Conservation (phyloP, 2,329 filamentous ascomycete genomes). For the Coccinonectria pachysandricola region DNA sequence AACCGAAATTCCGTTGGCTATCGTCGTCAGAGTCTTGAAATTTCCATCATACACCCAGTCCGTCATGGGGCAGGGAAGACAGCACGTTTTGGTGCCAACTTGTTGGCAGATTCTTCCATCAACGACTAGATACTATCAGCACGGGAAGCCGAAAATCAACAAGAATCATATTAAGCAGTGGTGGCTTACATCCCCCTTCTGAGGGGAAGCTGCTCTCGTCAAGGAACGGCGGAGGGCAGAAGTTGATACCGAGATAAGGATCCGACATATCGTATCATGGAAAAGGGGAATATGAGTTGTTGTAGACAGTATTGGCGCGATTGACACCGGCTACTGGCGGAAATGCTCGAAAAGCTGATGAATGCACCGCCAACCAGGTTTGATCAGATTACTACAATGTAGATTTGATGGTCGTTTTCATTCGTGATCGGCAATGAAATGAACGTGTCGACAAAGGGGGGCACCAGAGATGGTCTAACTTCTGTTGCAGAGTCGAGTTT, state of each 20-base stretch:
- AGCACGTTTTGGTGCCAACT: constrained; percentile 52
- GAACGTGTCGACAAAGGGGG: too few relatives aligned
- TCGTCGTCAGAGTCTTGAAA: constrained; percentile 48
- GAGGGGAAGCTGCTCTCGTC: constrained; percentile 49
- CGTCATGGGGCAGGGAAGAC: constrained; percentile 79
- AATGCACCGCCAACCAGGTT: too few relatives aligned
- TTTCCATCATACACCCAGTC: constrained; percentile 61
- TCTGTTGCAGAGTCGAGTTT: too few relatives aligned
- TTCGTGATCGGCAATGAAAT: too few relatives aligned
- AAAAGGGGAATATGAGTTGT: too few relatives aligned
- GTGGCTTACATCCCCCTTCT: constrained; percentile 53
- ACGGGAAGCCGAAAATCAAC: neutral
- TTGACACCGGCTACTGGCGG: too few relatives aligned
- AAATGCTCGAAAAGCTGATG: too few relatives aligned
- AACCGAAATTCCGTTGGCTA: constrained; percentile 77
- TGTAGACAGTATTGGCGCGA: too few relatives aligned
- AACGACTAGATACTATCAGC: constrained; percentile 34
- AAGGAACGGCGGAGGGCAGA: constrained; percentile 61
- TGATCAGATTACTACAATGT: too few relatives aligned
- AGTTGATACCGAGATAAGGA: constrained; percentile 34
- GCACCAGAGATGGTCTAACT: too few relatives aligned
- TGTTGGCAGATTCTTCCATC: constrained; percentile 44
- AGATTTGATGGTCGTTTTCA: too few relatives aligned
- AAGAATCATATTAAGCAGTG: neutral
- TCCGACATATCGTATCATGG: too few relatives aligned